Base-by-base conservation (phyloP, 331 rosid species). In the Phaseolus coccineus region DNA sequence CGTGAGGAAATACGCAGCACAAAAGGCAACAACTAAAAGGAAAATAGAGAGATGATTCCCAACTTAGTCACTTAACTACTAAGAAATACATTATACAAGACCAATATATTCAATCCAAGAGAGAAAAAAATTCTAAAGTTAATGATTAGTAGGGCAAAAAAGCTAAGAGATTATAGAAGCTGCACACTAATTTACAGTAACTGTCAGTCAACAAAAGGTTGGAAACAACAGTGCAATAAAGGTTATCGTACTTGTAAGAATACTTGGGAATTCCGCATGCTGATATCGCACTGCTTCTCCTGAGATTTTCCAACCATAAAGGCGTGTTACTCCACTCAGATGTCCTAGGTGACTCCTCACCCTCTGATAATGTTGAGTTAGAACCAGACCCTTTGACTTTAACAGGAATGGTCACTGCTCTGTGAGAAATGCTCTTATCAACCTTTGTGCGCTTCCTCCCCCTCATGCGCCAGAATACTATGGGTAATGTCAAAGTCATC, bases 271-370 rank as follows among this genome's bases (percentile, higher is more conserved):
- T 84, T 76, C 90, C 88, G 24, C 86, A 81, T 58, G 81, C 83
- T 74, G 87, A 81, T 71, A 61, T 76, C 27, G 71, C 81, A 71
- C 74, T 73, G 55, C 78, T 87, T 59, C 69, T 87, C 78, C 81
- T 72, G 35, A 87, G 86, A 69, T 76, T 86, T 81, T 87, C 90
- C 86, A 87, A 81, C 90, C 86, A 84, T 15, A 78, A 27, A 65
- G 83, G 64, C 48, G 78, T 66, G 83, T 82, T 78, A 84, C 88
- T 84, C 90, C 90, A 84, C 69, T 78, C 90, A 79, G 86, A 84
- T 58, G 86, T 81, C 76, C 84, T 79, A 25, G 90, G 84, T 35
- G 90, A 78, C 47, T 84, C 88, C 40, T 31, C 64, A 48, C 71
- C 82, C 15, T 79, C 82, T 71, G 88, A 78, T 65, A 66, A 48